Evolutionary conservation across 768 basidiomycete species (phyloP).

Genomic region (Serendipita vermifera): DNA sequence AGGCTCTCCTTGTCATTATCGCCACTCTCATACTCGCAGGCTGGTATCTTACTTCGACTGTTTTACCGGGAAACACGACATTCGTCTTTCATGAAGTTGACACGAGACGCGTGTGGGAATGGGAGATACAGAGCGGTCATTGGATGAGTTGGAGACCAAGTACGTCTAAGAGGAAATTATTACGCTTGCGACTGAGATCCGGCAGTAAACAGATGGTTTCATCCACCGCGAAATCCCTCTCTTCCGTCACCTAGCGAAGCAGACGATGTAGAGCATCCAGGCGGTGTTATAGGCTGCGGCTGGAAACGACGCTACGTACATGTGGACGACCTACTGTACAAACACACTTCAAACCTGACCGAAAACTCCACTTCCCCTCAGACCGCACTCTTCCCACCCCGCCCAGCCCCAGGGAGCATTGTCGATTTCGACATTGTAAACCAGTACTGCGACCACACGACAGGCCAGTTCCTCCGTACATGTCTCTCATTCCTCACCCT

Average conservation of each 20-base stretch:
- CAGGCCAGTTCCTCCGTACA: constrained; percentile 79
- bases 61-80: constrained; percentile 33
- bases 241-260: constrained; percentile 42
- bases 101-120: constrained; percentile 82
- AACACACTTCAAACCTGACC: constrained; percentile 62
- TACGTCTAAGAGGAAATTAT: constrained; percentile 28
- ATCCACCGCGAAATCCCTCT: constrained; percentile 55
- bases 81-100: constrained; percentile 67
- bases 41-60: not conserved
- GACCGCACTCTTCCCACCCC: constrained; percentile 68
- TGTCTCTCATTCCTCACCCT: constrained; percentile 90
- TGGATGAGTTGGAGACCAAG: constrained; percentile 73
- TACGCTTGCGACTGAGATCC: not conserved
- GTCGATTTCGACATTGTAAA: constrained; percentile 83
- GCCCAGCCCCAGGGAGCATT: constrained; percentile 72
- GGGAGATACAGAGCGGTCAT: constrained; percentile 90
- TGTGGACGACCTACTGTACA: constrained; percentile 23
- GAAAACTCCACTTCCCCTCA: constrained; percentile 61
- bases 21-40: not conserved
- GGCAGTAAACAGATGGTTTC: not conserved
- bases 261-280: constrained; percentile 33
- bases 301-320: constrained; percentile 17
- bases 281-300: constrained; percentile 4
- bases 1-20: not conserved
- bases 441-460: constrained; percentile 51